These are phyloP conservation scores for Phyllostachys edulis DNA, from an alignment of 176 grass and related monocot genomes.

Conservation along the genomic window DNA sequence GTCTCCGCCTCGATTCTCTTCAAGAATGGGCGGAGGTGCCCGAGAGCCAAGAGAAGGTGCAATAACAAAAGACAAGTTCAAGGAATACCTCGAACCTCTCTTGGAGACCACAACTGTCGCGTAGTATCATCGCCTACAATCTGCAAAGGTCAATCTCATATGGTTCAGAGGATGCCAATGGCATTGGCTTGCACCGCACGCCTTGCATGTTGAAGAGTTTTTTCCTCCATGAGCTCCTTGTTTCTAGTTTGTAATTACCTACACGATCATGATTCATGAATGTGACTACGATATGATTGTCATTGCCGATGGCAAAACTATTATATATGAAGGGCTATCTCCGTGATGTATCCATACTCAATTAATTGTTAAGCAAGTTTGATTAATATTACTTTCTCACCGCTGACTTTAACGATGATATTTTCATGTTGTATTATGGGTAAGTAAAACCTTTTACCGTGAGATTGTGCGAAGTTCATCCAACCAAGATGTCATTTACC, in stretches of 20 bases:
- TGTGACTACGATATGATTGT: not conserved
- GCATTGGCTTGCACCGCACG: not conserved
- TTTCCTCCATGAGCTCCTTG: not conserved
- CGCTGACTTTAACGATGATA: not conserved
- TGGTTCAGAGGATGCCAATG: conserved; percentile 23
- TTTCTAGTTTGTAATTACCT: conserved; percentile 31
- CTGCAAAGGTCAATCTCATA: not conserved
- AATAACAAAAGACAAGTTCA: conserved; percentile 77
- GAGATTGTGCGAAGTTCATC: no score
- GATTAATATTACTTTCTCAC: not conserved
- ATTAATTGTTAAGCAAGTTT: conserved; percentile 3
- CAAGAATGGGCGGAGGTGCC: conserved; percentile 84
- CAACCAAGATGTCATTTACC: no score
- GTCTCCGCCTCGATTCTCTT: conserved; percentile 78
- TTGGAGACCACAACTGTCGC: conserved; percentile 40
- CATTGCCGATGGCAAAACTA: not conserved
- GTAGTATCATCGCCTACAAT: conserved; percentile 11
- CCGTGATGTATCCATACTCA: conserved; percentile 6
- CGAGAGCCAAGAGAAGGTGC: conserved; percentile 83
- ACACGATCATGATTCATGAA: not conserved
- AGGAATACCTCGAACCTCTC: conserved; percentile 73
- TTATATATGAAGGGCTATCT: conserved; percentile 3
- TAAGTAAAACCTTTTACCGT: not conserved
- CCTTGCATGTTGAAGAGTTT: not conserved
- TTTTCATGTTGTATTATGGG: not conserved